A percentile compares a stretch with the other conserved stretches of the same genome.
phyloP scores from a whole-genome alignment of 768 basidiomycete species.

The Cubamyces lactineus region DNA sequence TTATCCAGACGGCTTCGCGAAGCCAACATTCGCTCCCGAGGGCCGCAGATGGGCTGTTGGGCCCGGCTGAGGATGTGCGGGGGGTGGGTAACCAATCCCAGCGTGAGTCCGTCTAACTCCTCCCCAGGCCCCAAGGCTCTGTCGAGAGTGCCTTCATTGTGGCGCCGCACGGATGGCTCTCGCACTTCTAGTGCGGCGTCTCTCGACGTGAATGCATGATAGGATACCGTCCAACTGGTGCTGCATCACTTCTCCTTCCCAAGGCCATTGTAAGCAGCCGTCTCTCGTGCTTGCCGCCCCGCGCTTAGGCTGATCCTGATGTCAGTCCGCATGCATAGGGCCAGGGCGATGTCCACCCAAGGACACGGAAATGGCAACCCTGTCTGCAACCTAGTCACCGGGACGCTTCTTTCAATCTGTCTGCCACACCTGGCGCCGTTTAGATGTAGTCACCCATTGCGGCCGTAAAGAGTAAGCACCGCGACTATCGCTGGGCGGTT shows the following conservation, averaged over 20 bases:
- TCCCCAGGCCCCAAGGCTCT: not conserved
- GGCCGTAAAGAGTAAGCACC: no score
- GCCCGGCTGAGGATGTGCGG: not conserved
- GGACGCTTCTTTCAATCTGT: not conserved
- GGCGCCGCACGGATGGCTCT: slow-evolving; percentile 2
- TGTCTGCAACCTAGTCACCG: not conserved
- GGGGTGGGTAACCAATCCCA: not conserved
- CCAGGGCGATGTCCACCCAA: not conserved
- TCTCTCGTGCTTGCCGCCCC: not conserved
- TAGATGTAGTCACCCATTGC: no score
- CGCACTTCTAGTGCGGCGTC: slow-evolving; percentile 11
- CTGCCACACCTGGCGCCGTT: not conserved
- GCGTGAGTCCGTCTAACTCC: not conserved
- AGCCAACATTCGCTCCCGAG: not conserved
- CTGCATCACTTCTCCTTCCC: slow-evolving; percentile 7
- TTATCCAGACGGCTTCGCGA: slow-evolving; percentile 7
- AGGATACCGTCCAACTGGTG: slow-evolving; percentile 6
- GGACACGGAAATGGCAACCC: not conserved
- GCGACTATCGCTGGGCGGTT: no score
- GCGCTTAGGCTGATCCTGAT: slow-evolving; percentile 5
- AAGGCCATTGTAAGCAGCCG: slow-evolving; percentile 4
- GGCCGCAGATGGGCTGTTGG: not conserved
- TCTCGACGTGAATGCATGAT: slow-evolving; percentile 9
- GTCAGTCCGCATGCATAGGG: slow-evolving; percentile 9
- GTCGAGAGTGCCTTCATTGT: not conserved